phyloP scores from a whole-genome alignment of 2,329 filamentous ascomycete species.

The Colletotrichum coccodes region DNA sequence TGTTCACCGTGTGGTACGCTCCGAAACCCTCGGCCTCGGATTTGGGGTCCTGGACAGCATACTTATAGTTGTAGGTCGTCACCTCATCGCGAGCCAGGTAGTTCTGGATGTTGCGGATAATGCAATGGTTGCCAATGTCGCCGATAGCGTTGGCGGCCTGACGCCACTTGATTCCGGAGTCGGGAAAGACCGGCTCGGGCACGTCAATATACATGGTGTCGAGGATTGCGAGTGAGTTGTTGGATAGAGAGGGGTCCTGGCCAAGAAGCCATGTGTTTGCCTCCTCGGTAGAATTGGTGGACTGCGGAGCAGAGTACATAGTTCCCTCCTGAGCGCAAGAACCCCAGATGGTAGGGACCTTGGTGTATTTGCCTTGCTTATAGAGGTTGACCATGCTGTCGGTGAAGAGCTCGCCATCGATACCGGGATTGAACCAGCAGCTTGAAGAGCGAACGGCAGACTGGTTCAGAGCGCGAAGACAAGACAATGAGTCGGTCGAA shows the following conservation, averaged over 20 bases:
- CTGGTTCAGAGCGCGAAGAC: constrained; percentile 35
- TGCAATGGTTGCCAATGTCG: constrained; percentile 48
- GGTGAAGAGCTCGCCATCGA: constrained; percentile 63
- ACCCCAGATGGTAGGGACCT: constrained; percentile 62
- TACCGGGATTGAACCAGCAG: constrained; percentile 47
- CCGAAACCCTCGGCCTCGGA: constrained; percentile 66
- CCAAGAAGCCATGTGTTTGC: constrained; percentile 46
- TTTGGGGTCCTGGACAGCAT: constrained; percentile 70
- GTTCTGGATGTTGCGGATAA: constrained; percentile 43
- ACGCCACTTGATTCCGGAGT: constrained; percentile 48
- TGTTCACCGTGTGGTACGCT: constrained; percentile 74
- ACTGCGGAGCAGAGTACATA: constrained; percentile 42
- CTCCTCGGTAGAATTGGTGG: constrained; percentile 43
- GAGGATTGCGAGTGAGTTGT: constrained; percentile 43
- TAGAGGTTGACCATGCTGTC: constrained; percentile 62
- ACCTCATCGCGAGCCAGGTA: constrained; percentile 44
- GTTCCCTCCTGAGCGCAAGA: constrained; percentile 52
- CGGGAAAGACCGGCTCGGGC: constrained; percentile 43
- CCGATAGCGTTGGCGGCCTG: constrained; percentile 48
- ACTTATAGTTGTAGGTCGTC: constrained; percentile 73
- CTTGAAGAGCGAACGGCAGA: constrained; percentile 35
- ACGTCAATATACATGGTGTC: constrained; percentile 48
- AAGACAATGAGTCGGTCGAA: constrained; percentile 34
- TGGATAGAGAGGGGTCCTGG: constrained; percentile 45
- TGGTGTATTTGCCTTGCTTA: constrained; percentile 59